Evolutionary conservation across 1,284 basidiomycete species (phyloP).

Genomic region (Pseudozyma hubeiensis): DNA sequence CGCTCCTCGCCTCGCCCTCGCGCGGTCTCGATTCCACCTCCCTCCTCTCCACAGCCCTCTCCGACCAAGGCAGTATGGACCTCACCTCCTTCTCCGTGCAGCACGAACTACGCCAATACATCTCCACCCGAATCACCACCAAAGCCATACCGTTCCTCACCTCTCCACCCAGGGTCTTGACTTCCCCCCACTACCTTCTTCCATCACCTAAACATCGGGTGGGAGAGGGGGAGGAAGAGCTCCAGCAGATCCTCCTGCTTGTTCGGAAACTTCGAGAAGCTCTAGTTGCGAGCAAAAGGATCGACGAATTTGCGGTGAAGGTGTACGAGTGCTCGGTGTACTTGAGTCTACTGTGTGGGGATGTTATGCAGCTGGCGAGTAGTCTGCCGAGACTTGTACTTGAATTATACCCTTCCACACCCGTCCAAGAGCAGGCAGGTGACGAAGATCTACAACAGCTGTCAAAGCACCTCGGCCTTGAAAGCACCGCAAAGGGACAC

Average conservation of each 20-base stretch:
- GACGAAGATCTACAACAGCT: not conserved
- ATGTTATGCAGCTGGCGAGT: slow-evolving; percentile 26
- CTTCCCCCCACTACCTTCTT: slow-evolving; percentile 7
- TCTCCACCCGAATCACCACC: slow-evolving; percentile 21
- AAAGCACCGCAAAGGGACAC: not conserved
- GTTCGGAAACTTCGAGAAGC: slow-evolving; percentile 47
- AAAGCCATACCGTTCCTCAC: slow-evolving; percentile 7
- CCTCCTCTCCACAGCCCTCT: slow-evolving; percentile 20
- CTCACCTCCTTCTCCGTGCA: slow-evolving; percentile 28
- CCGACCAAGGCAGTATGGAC: slow-evolving; percentile 33
- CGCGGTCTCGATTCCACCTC: slow-evolving; percentile 38
- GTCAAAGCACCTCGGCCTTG: not conserved
- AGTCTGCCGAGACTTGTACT: slow-evolving; percentile 31
- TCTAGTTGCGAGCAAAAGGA: slow-evolving; percentile 22
- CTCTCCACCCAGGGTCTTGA: not conserved
- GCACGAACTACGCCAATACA: slow-evolving; percentile 33
- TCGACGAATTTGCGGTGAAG: slow-evolving; percentile 38
- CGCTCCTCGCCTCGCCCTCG: slow-evolving; percentile 46
- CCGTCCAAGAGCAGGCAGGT: not conserved
- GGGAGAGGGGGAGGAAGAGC: slow-evolving; percentile 21
- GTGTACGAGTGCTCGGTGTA: slow-evolving; percentile 35
- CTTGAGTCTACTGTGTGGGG: slow-evolving; percentile 21
- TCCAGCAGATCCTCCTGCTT: slow-evolving; percentile 35
- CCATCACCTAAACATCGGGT: not conserved
- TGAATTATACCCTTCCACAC: slow-evolving; percentile 19